phyloP scores from a whole-genome alignment of 2,329 filamentous ascomycete genomes.

The Pseudocercospora fuligena region DNA sequence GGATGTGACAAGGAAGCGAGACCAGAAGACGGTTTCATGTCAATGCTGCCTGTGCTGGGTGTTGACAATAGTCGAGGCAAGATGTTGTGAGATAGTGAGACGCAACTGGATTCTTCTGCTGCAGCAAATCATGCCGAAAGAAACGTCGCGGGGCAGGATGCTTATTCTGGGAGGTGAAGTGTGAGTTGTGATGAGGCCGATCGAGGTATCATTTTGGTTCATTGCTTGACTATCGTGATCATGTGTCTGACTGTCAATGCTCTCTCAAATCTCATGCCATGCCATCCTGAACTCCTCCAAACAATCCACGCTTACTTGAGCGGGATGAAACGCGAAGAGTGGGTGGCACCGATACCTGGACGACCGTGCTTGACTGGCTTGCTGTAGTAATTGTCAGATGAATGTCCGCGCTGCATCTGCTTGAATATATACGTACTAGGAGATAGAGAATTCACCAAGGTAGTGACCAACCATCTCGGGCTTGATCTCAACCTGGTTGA shows the following conservation, averaged over 20 bases:
- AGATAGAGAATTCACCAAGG: slow-evolving; percentile 99
- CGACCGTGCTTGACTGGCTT: slow-evolving; percentile 99
- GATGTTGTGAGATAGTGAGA: neutral
- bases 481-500: slow-evolving; percentile 99
- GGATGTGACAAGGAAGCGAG: too few relatives aligned
- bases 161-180: neutral
- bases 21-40: neutral
- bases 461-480: slow-evolving; percentile 99
- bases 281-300: slow-evolving; percentile 12
- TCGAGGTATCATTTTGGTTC: slow-evolving; percentile 18
- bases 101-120: neutral
- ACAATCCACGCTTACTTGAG: slow-evolving; percentile 73
- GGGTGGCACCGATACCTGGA: slow-evolving; percentile 99
- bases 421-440: slow-evolving; percentile 75
- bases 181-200: neutral
- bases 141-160: neutral
- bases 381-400: slow-evolving; percentile 67
- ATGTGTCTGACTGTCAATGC: slow-evolving; percentile 2
- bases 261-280: slow-evolving; percentile 14
- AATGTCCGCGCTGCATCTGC: neutral
- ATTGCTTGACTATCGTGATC: slow-evolving; percentile 21
- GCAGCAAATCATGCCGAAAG: neutral
- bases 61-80: neutral
- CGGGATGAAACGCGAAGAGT: slow-evolving; percentile 99
- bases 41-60: neutral